Evolutionary conservation across 768 basidiomycete genomes (phyloP), one percentile per base, ranked within the genome.

Genomic region (Cystofilobasidium bisporidii): DNA sequence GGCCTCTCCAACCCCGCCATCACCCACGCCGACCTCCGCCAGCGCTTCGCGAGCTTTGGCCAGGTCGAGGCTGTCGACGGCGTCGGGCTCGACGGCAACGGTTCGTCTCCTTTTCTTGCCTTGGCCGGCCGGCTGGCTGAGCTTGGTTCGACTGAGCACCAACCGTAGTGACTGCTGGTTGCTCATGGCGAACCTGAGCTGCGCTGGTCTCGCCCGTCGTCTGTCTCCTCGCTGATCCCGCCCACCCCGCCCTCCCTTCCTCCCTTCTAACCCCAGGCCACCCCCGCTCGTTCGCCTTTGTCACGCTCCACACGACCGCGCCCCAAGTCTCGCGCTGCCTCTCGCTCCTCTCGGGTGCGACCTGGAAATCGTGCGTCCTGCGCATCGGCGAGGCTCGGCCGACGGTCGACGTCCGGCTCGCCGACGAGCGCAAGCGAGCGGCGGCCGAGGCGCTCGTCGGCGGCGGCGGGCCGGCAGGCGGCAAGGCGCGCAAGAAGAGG

Each of bases 1-100:
- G 68, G 68, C 43, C 68, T 69, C 26, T 60, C 63, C 30, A 69
- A 69, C 56, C 68, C 68, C 0, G 26, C 22, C 36, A 64, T 69
- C 50, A 60, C 62, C 33, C 68, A 69, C 48, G 22, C 43, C 32
- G 68, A 69, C 41, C 63, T 69, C 26, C 33, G 48, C 26, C 57
- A 64, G 41, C 36, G 68, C 22, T 69, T 69, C 57, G 58, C 63
- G 1, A 33, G 28, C 28, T 69, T 69, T 20, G 68, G 68, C 26
- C 10, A 11, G 22, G 68, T 69, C 47, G 28, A 53, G 5, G 43
- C 28, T 20, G 63, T 69, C 40, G 68, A 69, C 20, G 68, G 63
- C 17, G 68, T 69, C 47, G 68, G 68, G 11, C 33, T 47, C 26
- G 68, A 69, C 28, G 68, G 62, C 26, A 63, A 63, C 43, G 68